Conservation (phyloP, 306 rosid species). For the Ammopiptanthus mongolicus region DNA sequence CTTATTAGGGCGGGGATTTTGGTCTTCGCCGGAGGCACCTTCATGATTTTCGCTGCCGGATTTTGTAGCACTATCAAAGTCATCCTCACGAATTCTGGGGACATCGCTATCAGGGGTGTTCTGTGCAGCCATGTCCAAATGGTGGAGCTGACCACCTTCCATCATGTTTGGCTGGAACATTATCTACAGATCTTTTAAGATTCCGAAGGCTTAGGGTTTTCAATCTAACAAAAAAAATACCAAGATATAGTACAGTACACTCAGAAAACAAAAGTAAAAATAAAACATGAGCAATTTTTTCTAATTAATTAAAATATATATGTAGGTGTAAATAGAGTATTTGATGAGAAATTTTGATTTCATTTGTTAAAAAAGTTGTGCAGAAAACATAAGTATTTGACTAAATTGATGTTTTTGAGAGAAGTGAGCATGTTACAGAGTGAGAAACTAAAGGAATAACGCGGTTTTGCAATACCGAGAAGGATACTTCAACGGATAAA, state of each 20-base stretch:
- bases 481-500: slow-evolving; percentile 33
- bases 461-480: slow-evolving; percentile 51
- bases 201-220: slow-evolving; percentile 60
- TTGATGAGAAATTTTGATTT: background rate
- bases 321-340: background rate
- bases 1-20: slow-evolving; percentile 68
- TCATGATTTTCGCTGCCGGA: slow-evolving; percentile 92
- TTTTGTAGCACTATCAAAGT: slow-evolving; percentile 80
- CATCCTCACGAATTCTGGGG: slow-evolving; percentile 69
- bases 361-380: background rate
- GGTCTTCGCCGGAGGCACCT: slow-evolving; percentile 83
- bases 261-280: background rate
- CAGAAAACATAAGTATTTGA: slow-evolving; percentile 15
- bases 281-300: background rate
- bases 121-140: slow-evolving; percentile 60
- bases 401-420: slow-evolving; percentile 18
- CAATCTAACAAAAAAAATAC: slow-evolving; percentile 54
- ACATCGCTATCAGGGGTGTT: slow-evolving; percentile 83
- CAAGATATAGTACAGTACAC: slow-evolving; percentile 3
- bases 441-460: slow-evolving; percentile 19
- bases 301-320: background rate
- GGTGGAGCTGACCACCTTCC: slow-evolving; percentile 60
- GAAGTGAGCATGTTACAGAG: slow-evolving; percentile 7
- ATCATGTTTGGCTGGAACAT: slow-evolving; percentile 87
- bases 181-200: slow-evolving; percentile 71